Base-by-base conservation (phyloP, 176 grass and related monocot genomes). In the Dactylis glomerata region DNA sequence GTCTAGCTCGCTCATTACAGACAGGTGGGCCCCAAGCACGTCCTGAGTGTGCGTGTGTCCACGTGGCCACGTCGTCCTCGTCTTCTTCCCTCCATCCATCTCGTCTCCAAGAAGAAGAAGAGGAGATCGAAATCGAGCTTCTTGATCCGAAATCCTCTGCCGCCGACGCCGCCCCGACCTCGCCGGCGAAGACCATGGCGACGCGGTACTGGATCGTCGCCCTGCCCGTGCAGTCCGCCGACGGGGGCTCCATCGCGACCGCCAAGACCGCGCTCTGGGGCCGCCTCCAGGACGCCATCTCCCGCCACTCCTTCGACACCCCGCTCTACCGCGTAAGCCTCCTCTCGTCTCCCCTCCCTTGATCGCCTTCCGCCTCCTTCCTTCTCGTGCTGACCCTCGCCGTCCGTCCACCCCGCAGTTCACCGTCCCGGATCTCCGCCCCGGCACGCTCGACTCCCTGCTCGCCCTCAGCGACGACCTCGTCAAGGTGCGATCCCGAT, bases 401-500 rank as follows among this genome's bases (percentile, higher is more conserved):
- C 17, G 17, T 5, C 15, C 49, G 17, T 23, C 24, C 34, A 28
- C 10, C 37, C 30, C 4, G 82, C 87, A 96, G 93, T 99, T 99
- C 77, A 92, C 90, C 83, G 82, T 87, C 12, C 91, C 93, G 44
- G 89, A 96, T 82, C 89, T 96, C 81, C 91, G 93, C 75, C 93
- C 95, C 10, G 96, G 96, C 76, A 99, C 93, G 33, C 85, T 96
- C 62, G 96, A 99, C 79, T 99, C 96, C n/a, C 91, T 99, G 16
- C 92, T 99, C 79, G 83, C 93, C 12, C 93, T 99, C 86, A 96
- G 96, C 87, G 96, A 99, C 78, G 93, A 99, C 78, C 91, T 99
- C 54, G 79, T 92, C 23, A 99, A 99, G 96, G 96, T 99, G 1
- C 66, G n/a, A 8, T 66, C 40, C 24, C 52, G 20, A 42, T 85